Conservation (phyloP, 768 basidiomycete species). For the Trametes cinnabarina region DNA sequence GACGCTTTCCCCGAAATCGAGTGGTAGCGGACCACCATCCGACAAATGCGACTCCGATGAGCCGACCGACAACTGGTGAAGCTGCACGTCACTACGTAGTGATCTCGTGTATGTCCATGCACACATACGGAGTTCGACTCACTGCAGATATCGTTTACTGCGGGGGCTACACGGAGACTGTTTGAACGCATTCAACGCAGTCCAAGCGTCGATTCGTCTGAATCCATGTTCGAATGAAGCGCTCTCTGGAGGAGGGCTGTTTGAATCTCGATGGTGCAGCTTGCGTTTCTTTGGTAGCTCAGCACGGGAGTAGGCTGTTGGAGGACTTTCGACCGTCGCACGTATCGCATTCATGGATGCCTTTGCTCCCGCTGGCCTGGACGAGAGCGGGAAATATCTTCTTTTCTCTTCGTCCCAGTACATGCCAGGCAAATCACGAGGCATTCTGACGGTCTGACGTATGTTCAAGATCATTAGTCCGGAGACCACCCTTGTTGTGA, state of each 20-base stretch:
- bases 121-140: neutral
- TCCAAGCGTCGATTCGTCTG: neutral
- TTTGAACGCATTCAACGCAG: neutral
- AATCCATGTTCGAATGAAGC: neutral
- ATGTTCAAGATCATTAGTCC: too few species aligned
- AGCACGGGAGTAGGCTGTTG: too few species aligned
- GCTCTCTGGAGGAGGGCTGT: neutral
- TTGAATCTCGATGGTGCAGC: neutral
- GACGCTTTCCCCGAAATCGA: neutral
- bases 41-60: neutral
- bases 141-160: neutral
- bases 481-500: too few species aligned
- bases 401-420: slow-evolving; percentile 33
- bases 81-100: neutral
- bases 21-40: neutral
- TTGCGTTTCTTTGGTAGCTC: neutral
- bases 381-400: slow-evolving; percentile 31
- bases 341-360: too few species aligned
- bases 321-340: too few species aligned
- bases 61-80: neutral
- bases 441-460: too few species aligned
- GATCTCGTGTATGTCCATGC: too few species aligned
- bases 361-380: slow-evolving; percentile 11
- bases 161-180: neutral
- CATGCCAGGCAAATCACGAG: slow-evolving; percentile 32